Base-by-base conservation (phyloP, 805 yeast species). In the Cyberlindnera galapagoensis region DNA sequence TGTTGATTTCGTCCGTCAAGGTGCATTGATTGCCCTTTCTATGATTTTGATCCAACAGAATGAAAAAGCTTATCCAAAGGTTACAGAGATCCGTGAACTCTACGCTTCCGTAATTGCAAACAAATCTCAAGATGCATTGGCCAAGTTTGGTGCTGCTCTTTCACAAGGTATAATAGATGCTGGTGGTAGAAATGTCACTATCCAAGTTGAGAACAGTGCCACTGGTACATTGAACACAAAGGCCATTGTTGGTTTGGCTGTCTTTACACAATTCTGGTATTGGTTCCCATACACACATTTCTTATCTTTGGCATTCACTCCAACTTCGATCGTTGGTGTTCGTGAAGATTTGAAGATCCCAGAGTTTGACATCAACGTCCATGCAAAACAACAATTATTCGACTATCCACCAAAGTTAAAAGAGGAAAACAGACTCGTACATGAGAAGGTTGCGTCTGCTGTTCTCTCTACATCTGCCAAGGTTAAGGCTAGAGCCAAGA, bases 111-210 rank as follows among this genome's bases (percentile, higher is more conserved):
- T 84, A n/a, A 73, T 90, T 35, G 65, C 79, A 17, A 83, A 80
- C 51, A 92, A 90, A 60, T 94, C 85, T 49, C 97, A 90, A 60
- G 98, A 90, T 60, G 95, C 95, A 4, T 72, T 92, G 59, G 96
- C 97, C 24, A 88, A 87, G 63, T 92, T 90, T 61, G 98, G 98
- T 55, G 97, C 97, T 19, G 85, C 97, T 12, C 64, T 92, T 30
- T 90, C 95, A 10, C 97, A 90, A 64, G 98, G 98, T 59, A 90
- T 92, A 43, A 79, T 92, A 56, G 97, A 92, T 63, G 98, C 97
- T 9, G 97, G 98, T 60, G 98, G 98, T 9, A 77, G 97, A 55
- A 92, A 92, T 51, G 94, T 83, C n/a, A 87, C 97, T 0, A 87
- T 92, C 43, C 82, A 82, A 46, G 67, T 90, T 31, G 97, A 92